phyloP scores from a whole-genome alignment of 164 flowering plant genomes.

The Cinnamomum chago region DNA sequence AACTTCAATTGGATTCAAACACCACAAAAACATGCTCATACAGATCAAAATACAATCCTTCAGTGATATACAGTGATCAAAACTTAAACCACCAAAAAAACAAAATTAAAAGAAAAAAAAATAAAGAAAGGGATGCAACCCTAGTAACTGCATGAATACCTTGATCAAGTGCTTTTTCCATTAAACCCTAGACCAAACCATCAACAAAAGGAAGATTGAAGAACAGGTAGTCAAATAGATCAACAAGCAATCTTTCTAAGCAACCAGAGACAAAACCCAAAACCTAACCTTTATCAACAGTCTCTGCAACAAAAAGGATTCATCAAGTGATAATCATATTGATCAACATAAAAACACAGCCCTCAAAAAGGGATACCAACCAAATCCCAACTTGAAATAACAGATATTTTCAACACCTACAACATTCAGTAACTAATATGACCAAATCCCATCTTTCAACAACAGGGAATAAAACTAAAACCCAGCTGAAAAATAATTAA shows the following conservation, averaged over 20 bases:
- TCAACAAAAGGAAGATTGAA: not conserved
- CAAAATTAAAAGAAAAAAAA: not conserved
- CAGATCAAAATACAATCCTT: constrained; percentile 1
- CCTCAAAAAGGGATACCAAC: not conserved
- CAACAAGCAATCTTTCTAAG: not conserved
- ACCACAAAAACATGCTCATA: not conserved
- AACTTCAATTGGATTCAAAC: not conserved
- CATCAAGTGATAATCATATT: not conserved
- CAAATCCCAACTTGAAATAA: not conserved
- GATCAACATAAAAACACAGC: not conserved
- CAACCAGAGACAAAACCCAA: not conserved
- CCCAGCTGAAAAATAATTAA: not conserved
- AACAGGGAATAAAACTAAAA: not conserved
- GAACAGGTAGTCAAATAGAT: not conserved
- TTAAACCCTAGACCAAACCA: not conserved
- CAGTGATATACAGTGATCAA: not conserved
- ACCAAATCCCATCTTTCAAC: not conserved
- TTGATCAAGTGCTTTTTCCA: not conserved
- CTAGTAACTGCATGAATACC: not conserved
- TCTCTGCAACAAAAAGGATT: not conserved
- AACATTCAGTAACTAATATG: not conserved
- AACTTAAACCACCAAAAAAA: not conserved
- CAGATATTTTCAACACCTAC: not conserved
- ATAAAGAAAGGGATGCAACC: not conserved
- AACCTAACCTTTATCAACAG: not conserved